Evolutionary conservation across 176 grass and related monocot species (phyloP).

Genomic region (Lolium multiflorum): DNA sequence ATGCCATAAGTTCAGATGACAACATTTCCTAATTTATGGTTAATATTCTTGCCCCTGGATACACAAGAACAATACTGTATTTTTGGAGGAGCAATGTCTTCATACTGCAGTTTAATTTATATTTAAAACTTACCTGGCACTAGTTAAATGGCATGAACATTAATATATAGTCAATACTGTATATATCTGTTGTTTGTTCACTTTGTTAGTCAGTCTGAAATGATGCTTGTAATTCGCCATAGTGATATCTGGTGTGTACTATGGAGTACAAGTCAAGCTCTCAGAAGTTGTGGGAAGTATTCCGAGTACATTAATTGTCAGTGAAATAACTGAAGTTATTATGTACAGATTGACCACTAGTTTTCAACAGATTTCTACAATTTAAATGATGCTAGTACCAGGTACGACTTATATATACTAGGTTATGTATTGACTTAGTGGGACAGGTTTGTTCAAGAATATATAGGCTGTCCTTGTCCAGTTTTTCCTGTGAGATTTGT

Average conservation of each 20-base stretch:
- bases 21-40: conserved; percentile 2
- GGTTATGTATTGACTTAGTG: conserved; percentile 3
- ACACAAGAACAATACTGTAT: background rate
- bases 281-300: background rate
- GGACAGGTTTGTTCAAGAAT: conserved; percentile 18
- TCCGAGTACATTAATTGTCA: conserved; percentile 5
- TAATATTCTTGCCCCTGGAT: conserved; percentile 15
- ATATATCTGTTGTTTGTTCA: background rate
- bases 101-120: conserved; percentile 21
- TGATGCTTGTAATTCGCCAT: background rate
- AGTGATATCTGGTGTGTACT: background rate
- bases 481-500: background rate
- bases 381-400: conserved; percentile 19
- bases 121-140: background rate
- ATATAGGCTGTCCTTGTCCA: background rate
- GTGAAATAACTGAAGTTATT: background rate
- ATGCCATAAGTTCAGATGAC: conserved; percentile 13
- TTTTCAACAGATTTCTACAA: background rate
- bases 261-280: conserved; percentile 9
- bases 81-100: background rate
- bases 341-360: background rate
- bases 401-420: background rate
- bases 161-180: background rate
- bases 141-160: background rate
- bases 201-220: background rate